phyloP scores from a whole-genome alignment of 2,329 filamentous ascomycete genomes.

The Lachnellula cervina region DNA sequence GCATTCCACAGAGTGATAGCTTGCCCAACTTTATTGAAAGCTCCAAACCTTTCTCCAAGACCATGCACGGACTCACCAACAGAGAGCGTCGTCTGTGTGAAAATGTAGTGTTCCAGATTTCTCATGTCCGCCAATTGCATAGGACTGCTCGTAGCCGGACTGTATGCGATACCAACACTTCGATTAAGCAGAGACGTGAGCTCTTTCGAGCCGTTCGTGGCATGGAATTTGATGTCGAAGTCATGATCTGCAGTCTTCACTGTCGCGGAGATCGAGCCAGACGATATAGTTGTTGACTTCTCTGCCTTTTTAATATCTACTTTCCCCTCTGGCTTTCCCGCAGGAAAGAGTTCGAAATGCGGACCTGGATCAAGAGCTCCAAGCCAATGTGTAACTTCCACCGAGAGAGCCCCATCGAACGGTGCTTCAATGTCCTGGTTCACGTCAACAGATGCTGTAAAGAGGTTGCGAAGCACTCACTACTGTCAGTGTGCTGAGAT shows the following conservation, averaged over 20 bases:
- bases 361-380: constrained; percentile 49
- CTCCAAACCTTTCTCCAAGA: constrained; percentile 70
- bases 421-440: constrained; percentile 49
- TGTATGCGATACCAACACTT: constrained; percentile 54
- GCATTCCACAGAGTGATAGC: constrained; percentile 60
- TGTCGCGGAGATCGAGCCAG: constrained; percentile 49
- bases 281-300: constrained; percentile 44
- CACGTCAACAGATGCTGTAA: constrained; percentile 15
- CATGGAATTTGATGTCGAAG: constrained; percentile 54
- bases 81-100: constrained; percentile 49
- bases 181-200: constrained; percentile 51
- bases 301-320: constrained; percentile 38
- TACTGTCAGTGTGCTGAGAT: constrained; percentile 49
- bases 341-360: constrained; percentile 53
- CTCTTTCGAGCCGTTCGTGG: constrained; percentile 42
- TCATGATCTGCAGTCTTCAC: constrained; percentile 43
- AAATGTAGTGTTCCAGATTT: constrained; percentile 50
- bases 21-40: constrained; percentile 73
- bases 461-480: constrained; percentile 27
- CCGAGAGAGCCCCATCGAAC: constrained; percentile 54
- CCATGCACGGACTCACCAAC: constrained; percentile 67
- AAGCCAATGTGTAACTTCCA: constrained; percentile 54
- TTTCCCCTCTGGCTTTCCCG: constrained; percentile 41
- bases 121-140: constrained; percentile 50
- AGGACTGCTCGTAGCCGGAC: constrained; percentile 46